These are phyloP conservation scores for Calonectria henricotiae DNA, from an alignment of 2,329 filamentous ascomycete genomes.

Conservation along the genomic window DNA sequence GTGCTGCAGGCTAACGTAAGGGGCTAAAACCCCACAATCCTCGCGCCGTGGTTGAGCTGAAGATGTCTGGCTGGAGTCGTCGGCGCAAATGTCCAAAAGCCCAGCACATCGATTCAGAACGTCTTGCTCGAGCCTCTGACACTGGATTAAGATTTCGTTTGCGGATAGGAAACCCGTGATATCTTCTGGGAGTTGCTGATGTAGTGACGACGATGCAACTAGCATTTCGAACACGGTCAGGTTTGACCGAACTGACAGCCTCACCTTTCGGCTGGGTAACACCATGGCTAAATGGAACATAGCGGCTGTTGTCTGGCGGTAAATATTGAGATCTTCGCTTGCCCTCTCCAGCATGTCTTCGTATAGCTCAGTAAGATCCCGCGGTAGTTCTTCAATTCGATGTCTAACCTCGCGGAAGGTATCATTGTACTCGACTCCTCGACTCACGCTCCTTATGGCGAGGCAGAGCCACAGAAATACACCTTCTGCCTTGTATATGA, in stretches of 20 bases:
- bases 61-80: rapidly evolving
- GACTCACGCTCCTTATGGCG: neutral
- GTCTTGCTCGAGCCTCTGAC: neutral
- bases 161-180: too few relatives aligned
- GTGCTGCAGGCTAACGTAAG: too few relatives aligned
- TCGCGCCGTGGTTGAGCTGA: neutral
- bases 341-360: constrained; percentile 32
- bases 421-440: constrained; percentile 19
- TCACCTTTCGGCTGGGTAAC: neutral
- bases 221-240: constrained; percentile 13
- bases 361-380: constrained; percentile 11
- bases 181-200: neutral
- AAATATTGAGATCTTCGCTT: constrained; percentile 16
- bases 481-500: constrained; percentile 16
- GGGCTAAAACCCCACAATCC: neutral
- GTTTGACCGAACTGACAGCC: neutral
- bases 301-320: constrained; percentile 9
- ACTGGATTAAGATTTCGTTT: neutral
- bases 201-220: neutral
- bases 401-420: neutral
- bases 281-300: neutral
- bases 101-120: constrained; percentile 15
- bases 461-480: constrained; percentile 31
- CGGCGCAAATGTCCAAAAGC: neutral
- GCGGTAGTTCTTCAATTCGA: constrained; percentile 3